Evolutionary conservation across 306 rosid genomes (phyloP).

Genomic region (Trifolium pratense): DNA sequence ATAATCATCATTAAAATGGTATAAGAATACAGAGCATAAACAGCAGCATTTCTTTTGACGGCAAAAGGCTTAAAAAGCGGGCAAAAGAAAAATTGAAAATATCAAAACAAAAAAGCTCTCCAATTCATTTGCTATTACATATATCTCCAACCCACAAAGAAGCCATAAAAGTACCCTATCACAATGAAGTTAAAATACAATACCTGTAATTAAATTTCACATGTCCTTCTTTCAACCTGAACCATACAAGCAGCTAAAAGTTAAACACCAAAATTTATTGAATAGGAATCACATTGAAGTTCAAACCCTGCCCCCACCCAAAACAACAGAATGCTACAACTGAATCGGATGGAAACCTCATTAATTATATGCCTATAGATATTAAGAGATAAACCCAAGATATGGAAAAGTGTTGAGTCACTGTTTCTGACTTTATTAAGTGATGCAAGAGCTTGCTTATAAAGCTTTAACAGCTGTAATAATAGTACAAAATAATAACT

Average conservation of each 20-base stretch:
- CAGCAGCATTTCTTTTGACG: constrained; percentile 23
- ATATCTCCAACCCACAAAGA: constrained; percentile 20
- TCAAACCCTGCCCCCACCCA: background rate
- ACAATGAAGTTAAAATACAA: constrained; percentile 7
- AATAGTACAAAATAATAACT: background rate
- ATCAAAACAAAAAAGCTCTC: background rate
- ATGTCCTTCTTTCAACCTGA: constrained; percentile 82
- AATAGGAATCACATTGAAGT: constrained; percentile 33
- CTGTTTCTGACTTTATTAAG: background rate
- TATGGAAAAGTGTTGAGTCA: background rate
- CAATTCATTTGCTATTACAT: constrained; percentile 23
- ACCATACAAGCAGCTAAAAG: constrained; percentile 45
- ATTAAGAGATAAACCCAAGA: background rate
- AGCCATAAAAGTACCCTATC: constrained; percentile 6
- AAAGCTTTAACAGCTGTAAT: background rate
- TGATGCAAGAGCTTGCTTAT: background rate
- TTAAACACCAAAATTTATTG: constrained; percentile 34
- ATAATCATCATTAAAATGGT: constrained; percentile 20
- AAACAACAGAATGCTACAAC: background rate
- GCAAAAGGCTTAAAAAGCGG: background rate
- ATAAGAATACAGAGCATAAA: background rate
- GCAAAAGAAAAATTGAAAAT: constrained; percentile 17
- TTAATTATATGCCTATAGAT: background rate
- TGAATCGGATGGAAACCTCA: background rate
- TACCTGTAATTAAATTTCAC: constrained; percentile 74